phyloP scores from a whole-genome alignment of 2,329 filamentous ascomycete species.

The Aspergillus flavus region DNA sequence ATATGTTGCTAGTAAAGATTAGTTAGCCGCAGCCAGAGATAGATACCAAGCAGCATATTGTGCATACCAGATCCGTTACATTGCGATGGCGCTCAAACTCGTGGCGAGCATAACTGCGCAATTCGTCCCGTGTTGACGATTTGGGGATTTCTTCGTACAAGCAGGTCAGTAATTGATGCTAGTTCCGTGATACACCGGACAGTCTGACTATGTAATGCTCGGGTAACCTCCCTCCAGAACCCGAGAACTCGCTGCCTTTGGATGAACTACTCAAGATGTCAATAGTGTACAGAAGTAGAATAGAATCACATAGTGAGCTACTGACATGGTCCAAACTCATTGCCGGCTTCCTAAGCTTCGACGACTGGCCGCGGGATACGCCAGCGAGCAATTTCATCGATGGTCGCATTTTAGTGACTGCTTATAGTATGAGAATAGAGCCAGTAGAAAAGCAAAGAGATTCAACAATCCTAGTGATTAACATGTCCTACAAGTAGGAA shows the following conservation, averaged over 20 bases:
- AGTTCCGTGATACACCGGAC: not conserved
- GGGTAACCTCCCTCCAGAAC: conserved; percentile 47
- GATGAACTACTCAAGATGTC: conserved; percentile 38
- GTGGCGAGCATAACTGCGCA: conserved; percentile 45
- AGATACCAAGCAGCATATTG: not conserved
- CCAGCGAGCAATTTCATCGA: conserved; percentile 32
- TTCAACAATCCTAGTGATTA: not conserved
- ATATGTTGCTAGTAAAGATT: conserved; percentile 41
- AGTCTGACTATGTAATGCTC: conserved; percentile 42
- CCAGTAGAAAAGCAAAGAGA: not conserved
- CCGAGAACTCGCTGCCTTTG: conserved; percentile 46
- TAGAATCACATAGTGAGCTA: conserved; percentile 5
- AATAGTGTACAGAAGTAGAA: conserved; percentile 4
- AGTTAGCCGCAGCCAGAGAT: not conserved
- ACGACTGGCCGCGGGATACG: conserved; percentile 31
- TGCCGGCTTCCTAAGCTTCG: conserved; percentile 39
- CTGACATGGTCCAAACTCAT: conserved; percentile 44
- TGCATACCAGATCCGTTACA: conserved; percentile 45
- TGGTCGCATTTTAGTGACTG: conserved; percentile 30
- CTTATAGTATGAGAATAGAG: not conserved
- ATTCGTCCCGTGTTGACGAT: conserved; percentile 44
- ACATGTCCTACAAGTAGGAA: not conserved
- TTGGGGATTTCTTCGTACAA: conserved; percentile 38
- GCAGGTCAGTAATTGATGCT: conserved; percentile 3
- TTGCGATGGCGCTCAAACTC: conserved; percentile 49